Evolutionary conservation across 106 monocot species (phyloP).

Genomic region (Alisma plantagoaquatica): DNA sequence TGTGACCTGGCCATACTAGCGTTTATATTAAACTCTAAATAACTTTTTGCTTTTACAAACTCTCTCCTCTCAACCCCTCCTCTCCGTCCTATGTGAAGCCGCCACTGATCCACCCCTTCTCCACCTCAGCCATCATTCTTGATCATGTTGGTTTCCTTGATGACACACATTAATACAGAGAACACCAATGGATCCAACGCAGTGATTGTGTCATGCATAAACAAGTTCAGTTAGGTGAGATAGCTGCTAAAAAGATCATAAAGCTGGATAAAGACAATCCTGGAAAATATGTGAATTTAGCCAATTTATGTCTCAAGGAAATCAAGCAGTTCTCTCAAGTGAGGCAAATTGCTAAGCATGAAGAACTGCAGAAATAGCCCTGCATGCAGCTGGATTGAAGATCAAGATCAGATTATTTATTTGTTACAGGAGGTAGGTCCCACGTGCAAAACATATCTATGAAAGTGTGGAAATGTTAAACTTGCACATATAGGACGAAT

Average conservation of each 20-base stretch:
- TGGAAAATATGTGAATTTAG: conserved; percentile 29
- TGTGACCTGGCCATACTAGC: no score
- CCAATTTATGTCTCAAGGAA: conserved; percentile 33
- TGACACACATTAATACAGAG: conserved; percentile 29
- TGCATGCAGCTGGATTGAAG: conserved; percentile 55
- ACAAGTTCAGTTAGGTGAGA: conserved; percentile 29
- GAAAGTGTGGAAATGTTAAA: conserved; percentile 15
- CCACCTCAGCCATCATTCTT: no score
- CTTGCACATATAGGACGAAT: conserved; percentile 19
- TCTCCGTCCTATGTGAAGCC: no score
- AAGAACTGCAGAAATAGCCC: conserved; percentile 35
- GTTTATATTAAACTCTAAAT: no score
- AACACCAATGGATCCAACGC: conserved; percentile 46
- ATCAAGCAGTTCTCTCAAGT: conserved; percentile 20
- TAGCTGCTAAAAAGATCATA: conserved; percentile 28
- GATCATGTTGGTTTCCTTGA: conserved; percentile 32
- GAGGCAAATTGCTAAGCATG: conserved; percentile 16
- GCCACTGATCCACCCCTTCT: no score
- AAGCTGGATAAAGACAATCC: conserved; percentile 30
- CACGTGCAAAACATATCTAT: conserved; percentile 25
- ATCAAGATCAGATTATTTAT: conserved; percentile 22
- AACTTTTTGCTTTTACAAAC: no score
- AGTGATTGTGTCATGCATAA: conserved; percentile 28
- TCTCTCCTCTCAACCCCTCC: no score
- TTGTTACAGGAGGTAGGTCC: conserved; percentile 35